A percentile compares a stretch with the other conserved stretches of the same genome.
phyloP scores from a whole-genome alignment of 495 filamentous ascomycete species.

The Mytilinidion resinicola region DNA sequence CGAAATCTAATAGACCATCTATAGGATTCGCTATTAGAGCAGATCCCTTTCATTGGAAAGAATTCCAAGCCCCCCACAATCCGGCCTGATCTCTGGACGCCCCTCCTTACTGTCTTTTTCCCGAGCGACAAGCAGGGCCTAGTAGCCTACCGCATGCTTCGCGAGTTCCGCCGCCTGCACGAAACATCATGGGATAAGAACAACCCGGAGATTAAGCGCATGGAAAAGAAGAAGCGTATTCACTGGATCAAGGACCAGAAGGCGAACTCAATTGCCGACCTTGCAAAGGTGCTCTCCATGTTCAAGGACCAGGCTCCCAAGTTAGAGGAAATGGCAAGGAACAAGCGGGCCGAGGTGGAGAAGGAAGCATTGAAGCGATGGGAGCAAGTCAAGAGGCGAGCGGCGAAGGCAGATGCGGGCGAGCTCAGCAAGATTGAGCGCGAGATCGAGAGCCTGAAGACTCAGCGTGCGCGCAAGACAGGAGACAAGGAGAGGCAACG shows the following conservation, averaged over 20 bases:
- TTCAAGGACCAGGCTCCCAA: slow-evolving; percentile 37
- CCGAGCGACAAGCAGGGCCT: slow-evolving; percentile 58
- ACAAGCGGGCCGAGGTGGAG: not conserved
- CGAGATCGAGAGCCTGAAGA: slow-evolving; percentile 33
- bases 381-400: slow-evolving; percentile 35
- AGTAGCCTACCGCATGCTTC: slow-evolving; percentile 68
- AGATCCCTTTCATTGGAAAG: slow-evolving; percentile 85
- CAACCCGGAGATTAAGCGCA: slow-evolving; percentile 23
- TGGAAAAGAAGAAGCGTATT: slow-evolving; percentile 52
- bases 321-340: slow-evolving; percentile 4
- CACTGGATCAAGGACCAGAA: slow-evolving; percentile 74
- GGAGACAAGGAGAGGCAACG: slow-evolving; percentile 16
- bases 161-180: slow-evolving; percentile 71
- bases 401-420: slow-evolving; percentile 32
- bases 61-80: slow-evolving; percentile 72
- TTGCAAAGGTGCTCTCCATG: slow-evolving; percentile 67
- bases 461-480: slow-evolving; percentile 9
- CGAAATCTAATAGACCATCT: slow-evolving; percentile 21
- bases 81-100: slow-evolving; percentile 89
- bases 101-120: slow-evolving; percentile 70
- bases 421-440: slow-evolving; percentile 34
- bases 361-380: slow-evolving; percentile 36
- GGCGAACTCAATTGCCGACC: slow-evolving; percentile 79
- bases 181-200: slow-evolving; percentile 54
- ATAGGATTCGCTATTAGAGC: slow-evolving; percentile 62